Evolutionary conservation across 129 eudicot species (phyloP), one percentile per base, ranked within the genome.

Genomic region (Helichrysum umbraculigerum): DNA sequence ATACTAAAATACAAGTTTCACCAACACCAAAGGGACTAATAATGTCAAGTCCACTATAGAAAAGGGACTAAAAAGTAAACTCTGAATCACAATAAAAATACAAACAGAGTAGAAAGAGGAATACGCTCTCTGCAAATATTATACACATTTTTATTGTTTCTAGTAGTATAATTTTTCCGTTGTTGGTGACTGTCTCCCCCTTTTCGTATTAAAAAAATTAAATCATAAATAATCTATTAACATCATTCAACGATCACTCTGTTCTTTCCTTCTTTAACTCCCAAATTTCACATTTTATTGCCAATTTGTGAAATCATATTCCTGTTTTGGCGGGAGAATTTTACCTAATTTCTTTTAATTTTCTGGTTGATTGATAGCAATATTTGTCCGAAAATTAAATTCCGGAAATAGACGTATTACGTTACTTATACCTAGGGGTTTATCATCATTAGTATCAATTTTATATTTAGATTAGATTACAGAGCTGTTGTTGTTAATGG

Each of bases 351-450:
- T 14, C 12, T 44, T 44, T 12, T 44, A 2, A 5, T 14, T 44
- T 47, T 62, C 83, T 52, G 70, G 76, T 78, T 70, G 71, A 66
- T 74, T 42, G 83, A 83, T 67, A 68, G 80, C 80, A 68, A 74
- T 74, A 74, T 78, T 54, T 28, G 56, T 62, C 64, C 83, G 17
- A 59, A 67, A 78, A 76, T 82, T 82, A 19, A 76, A 78, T 78
- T 65, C 54, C 20, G 69, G 69, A 71, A n/a, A 59, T 37, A 58
- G 71, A 72, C 77, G 34, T 6, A 21, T 57, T 20, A n/a, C 12
- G 20, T 21, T 21, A n/a, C 21, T 0, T 5, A 17, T 68, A 52
- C 57, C 80, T 63, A 37, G 61, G 58, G 42, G 19, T 54, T 35
- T 14, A 54, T 54, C n/a, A 4, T 15, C 29, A 34, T 41, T 56